Evolutionary conservation across 1,139 yeast species (phyloP).

Genomic region (Scheffersomyces cryptocercus): DNA sequence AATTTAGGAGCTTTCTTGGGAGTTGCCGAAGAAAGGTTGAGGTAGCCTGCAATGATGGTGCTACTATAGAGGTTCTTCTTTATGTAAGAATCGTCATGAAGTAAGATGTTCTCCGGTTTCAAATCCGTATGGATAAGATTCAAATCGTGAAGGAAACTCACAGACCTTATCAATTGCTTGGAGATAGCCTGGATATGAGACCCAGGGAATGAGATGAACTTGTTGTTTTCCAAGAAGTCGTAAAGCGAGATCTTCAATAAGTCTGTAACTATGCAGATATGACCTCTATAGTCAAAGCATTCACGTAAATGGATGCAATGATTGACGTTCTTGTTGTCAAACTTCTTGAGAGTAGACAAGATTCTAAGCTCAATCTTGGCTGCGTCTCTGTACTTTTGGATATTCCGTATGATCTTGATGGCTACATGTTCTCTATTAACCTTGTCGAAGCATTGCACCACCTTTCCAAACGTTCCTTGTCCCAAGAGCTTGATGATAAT

Average conservation of each 20-base stretch:
- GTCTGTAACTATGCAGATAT: slow-evolving; percentile 91
- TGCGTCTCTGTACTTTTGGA: slow-evolving; percentile 80
- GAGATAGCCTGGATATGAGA: slow-evolving; percentile 87
- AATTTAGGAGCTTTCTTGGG: slow-evolving; percentile 35
- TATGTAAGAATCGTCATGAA: slow-evolving; percentile 58
- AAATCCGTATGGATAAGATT: slow-evolving; percentile 91
- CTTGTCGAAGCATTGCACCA: slow-evolving; percentile 69
- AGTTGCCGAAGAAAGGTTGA: slow-evolving; percentile 19
- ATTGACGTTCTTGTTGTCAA: slow-evolving; percentile 66
- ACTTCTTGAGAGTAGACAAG: slow-evolving; percentile 75
- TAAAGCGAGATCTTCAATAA: slow-evolving; percentile 80
- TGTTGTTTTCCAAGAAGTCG: slow-evolving; percentile 82
- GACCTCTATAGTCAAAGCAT: slow-evolving; percentile 91
- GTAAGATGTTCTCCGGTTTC: slow-evolving; percentile 89
- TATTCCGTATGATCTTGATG: slow-evolving; percentile 81
- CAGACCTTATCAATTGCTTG: slow-evolving; percentile 80
- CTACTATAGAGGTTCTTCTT: slow-evolving; percentile 36
- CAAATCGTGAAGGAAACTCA: slow-evolving; percentile 85
- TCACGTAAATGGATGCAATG: slow-evolving; percentile 82
- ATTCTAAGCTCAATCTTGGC: slow-evolving; percentile 81
- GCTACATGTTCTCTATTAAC: slow-evolving; percentile 71
- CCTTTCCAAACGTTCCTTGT: slow-evolving; percentile 98
- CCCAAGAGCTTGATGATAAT: slow-evolving; percentile 72
- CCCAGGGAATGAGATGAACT: slow-evolving; percentile 75
- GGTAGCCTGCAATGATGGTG: slow-evolving; percentile 36